Evolutionary conservation across 1,284 basidiomycete genomes (phyloP).

Genomic region (Irpex sp.): DNA sequence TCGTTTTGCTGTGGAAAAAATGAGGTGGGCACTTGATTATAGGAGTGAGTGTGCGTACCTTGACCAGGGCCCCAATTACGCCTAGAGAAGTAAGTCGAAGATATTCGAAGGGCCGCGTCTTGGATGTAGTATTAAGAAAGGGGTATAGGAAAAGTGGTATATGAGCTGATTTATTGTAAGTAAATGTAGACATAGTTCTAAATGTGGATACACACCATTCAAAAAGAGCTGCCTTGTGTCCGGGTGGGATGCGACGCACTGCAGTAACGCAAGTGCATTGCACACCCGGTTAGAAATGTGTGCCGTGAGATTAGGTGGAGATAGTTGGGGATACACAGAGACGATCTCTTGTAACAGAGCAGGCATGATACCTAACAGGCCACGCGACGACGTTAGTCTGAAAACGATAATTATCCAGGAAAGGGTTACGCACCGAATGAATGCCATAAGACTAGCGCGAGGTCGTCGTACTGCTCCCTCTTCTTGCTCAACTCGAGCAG

Average conservation of each 20-base stretch:
- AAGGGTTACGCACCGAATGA: constrained; percentile 79
- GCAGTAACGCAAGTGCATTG: constrained; percentile 95
- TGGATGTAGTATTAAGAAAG: constrained; percentile 98
- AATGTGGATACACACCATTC: constrained; percentile 54
- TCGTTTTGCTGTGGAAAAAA: constrained; percentile 81
- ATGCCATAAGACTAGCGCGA: constrained; percentile 98
- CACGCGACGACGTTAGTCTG: neutral
- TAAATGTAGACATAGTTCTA: neutral
- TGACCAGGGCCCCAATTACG: constrained; percentile 98
- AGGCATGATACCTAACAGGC: constrained; percentile 88
- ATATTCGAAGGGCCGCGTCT: constrained; percentile 99
- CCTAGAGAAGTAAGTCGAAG: constrained; percentile 96
- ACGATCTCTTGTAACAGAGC: constrained; percentile 97
- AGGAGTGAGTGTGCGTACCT: constrained; percentile 43
- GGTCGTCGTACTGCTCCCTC: constrained; percentile 97
- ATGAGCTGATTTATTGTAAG: constrained; percentile 63
- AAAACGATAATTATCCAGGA: neutral
- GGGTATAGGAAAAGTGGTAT: constrained; percentile 99
- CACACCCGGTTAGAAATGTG: constrained; percentile 99
- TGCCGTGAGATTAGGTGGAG: constrained; percentile 94
- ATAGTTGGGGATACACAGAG: constrained; percentile 95
- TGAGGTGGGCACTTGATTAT: neutral
- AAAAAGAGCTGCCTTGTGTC: constrained; percentile 93
- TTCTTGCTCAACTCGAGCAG: constrained; percentile 98
- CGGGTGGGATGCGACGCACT: constrained; percentile 95